These are phyloP conservation scores for Penicillium bialowiezense DNA, from an alignment of 495 filamentous ascomycete species.

Conservation along the genomic window DNA sequence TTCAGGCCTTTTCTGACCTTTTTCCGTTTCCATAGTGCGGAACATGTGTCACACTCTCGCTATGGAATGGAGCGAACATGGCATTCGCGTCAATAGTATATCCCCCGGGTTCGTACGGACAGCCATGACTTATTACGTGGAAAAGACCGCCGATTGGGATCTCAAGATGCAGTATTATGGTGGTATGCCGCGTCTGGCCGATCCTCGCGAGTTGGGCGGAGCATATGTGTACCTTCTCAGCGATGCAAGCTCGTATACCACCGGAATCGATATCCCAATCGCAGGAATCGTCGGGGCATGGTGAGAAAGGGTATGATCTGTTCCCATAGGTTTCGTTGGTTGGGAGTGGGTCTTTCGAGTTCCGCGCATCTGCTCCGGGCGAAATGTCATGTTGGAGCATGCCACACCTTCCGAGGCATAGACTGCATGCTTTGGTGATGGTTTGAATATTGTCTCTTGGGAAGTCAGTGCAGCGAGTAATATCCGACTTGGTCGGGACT, in stretches of 20 bases:
- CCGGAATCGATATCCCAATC: slow-evolving; percentile 37
- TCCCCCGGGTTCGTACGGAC: slow-evolving; percentile 39
- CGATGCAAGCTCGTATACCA: slow-evolving; percentile 33
- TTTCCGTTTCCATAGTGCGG: slow-evolving; percentile 19
- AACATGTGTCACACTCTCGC: slow-evolving; percentile 41
- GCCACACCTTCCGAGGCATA: too few species aligned
- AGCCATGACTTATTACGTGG: slow-evolving; percentile 39
- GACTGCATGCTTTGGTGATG: too few species aligned
- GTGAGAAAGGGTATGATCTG: slow-evolving; percentile 27
- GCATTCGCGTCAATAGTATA: slow-evolving; percentile 43
- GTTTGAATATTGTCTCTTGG: too few species aligned
- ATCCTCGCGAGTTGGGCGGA: slow-evolving; percentile 38
- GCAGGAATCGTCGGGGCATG: slow-evolving; percentile 46
- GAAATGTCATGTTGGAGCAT: too few species aligned
- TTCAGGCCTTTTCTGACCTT: too few species aligned
- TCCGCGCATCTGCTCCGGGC: too few species aligned
- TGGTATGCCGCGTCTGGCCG: slow-evolving; percentile 39
- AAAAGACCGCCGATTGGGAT: slow-evolving; percentile 37
- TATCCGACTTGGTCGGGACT: too few species aligned
- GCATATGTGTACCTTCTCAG: slow-evolving; percentile 42
- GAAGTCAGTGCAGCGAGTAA: too few species aligned
- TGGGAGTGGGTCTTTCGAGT: too few species aligned
- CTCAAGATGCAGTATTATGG: slow-evolving; percentile 47
- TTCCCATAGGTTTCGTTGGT: too few species aligned
- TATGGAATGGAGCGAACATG: slow-evolving; percentile 47